Evolutionary conservation across 176 grass and related monocot species (phyloP).

Genomic region (Rhipidocladum racemiflorum): DNA sequence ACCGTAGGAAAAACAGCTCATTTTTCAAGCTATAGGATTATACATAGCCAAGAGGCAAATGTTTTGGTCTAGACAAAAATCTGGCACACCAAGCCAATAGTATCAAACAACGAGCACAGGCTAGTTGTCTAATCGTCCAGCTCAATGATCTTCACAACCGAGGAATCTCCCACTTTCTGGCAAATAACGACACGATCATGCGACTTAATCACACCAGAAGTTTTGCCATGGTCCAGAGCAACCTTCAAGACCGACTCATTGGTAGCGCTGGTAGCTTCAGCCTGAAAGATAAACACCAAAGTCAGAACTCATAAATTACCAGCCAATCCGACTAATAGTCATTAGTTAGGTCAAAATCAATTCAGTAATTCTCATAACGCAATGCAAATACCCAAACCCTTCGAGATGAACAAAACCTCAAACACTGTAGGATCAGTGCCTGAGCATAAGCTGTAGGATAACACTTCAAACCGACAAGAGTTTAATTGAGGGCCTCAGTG

Average conservation of each 20-base stretch:
- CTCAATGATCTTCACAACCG: slow-evolving; percentile 97
- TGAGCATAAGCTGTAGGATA: not conserved
- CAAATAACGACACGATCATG: slow-evolving; percentile 93
- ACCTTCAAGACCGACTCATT: slow-evolving; percentile 98
- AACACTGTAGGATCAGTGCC: not conserved
- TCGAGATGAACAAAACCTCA: not conserved
- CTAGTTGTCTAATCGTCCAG: slow-evolving; percentile 65
- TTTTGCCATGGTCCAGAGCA: slow-evolving; percentile 94
- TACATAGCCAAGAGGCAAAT: slow-evolving; percentile 26
- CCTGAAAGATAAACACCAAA: slow-evolving; percentile 39
- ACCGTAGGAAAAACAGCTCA: slow-evolving; percentile 26
- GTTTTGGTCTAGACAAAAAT: slow-evolving; percentile 38
- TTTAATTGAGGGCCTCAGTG: not conserved
- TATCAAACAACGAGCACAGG: slow-evolving; percentile 23
- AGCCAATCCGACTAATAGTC: not conserved
- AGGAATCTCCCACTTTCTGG: slow-evolving; percentile 95
- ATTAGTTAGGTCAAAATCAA: slow-evolving; percentile 1
- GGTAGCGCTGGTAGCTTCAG: slow-evolving; percentile 68
- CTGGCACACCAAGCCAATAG: slow-evolving; percentile 1
- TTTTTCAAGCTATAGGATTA: slow-evolving; percentile 28
- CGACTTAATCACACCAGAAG: slow-evolving; percentile 82
- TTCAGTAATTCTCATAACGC: not conserved
- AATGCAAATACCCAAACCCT: not conserved
- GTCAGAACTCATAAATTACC: not conserved
- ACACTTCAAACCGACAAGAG: not conserved